Conservation (phyloP, 495 filamentous ascomycete genomes). For the Daldinia vernicosa region DNA sequence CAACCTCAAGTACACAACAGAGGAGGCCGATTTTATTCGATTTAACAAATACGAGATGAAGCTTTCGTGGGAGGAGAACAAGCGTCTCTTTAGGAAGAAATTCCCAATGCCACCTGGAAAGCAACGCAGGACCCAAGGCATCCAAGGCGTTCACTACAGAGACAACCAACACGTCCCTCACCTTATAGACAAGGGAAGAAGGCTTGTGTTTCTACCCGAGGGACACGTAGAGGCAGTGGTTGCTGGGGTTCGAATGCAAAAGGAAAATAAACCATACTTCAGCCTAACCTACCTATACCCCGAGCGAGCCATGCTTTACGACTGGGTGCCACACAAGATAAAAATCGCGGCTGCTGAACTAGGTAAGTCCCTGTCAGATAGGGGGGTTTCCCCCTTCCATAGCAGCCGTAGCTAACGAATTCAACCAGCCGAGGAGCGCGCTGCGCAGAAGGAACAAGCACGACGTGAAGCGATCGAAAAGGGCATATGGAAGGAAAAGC, state of each 20-base stretch:
- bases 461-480: slow-evolving; percentile 20
- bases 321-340: slow-evolving; percentile 48
- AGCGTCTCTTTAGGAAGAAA: slow-evolving; percentile 39
- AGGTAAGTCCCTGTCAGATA: slow-evolving; percentile 45
- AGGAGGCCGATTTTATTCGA: slow-evolving; percentile 49
- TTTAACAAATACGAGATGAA: slow-evolving; percentile 50
- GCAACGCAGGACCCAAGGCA: slow-evolving; percentile 37
- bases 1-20: slow-evolving; percentile 47
- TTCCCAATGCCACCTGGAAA: slow-evolving; percentile 40
- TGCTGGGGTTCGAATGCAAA: slow-evolving; percentile 24
- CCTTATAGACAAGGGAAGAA: slow-evolving; percentile 34
- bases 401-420: slow-evolving; percentile 1
- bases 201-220: slow-evolving; percentile 40
- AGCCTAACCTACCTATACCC: slow-evolving; percentile 50
- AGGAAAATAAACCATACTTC: slow-evolving; percentile 36
- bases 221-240: slow-evolving; percentile 28
- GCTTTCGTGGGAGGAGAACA: slow-evolving; percentile 46
- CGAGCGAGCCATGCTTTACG: slow-evolving; percentile 51
- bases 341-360: slow-evolving; percentile 40
- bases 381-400: background rate
- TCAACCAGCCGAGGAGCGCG: slow-evolving; percentile 32
- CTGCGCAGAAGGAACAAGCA: slow-evolving; percentile 13
- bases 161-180: slow-evolving; percentile 45
- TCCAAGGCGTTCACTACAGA: slow-evolving; percentile 54
- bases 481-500: slow-evolving; percentile 27